Percentiles rank a stretch among this genome's conserved stretches.
Evolutionary conservation across 108 stramenopile species (phyloP).

Genomic region (Cyclostephanos invisitatus): DNA sequence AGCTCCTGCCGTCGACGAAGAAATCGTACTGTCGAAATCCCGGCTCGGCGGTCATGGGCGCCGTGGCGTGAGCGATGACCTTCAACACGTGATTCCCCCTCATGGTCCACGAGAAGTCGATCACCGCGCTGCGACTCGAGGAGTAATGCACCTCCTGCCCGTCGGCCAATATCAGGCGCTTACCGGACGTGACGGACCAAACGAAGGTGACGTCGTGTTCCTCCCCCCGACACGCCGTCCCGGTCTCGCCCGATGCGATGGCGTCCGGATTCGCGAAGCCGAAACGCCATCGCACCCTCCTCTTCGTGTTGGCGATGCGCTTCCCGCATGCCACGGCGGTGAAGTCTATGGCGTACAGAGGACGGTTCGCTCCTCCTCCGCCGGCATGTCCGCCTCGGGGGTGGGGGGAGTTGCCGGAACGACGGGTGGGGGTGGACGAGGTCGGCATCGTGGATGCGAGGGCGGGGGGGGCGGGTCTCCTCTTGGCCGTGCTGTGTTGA

Average conservation of each 20-base stretch:
- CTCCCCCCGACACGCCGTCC: constrained; percentile 87
- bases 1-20: constrained; percentile 86
- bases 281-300: constrained; percentile 90
- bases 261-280: constrained; percentile 87
- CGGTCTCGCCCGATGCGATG: constrained; percentile 79
- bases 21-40: constrained; percentile 92
- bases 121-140: constrained; percentile 59
- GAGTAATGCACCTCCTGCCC: constrained; percentile 84
- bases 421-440: constrained; percentile 13
- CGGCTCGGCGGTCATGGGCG: constrained; percentile 74
- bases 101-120: constrained; percentile 89
- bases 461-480: too few relatives aligned
- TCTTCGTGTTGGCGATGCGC: constrained; percentile 85
- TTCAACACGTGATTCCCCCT: constrained; percentile 88
- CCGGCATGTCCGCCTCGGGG: constrained; percentile 4
- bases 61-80: constrained; percentile 81
- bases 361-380: constrained; percentile 17
- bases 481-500: too few relatives aligned
- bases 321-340: constrained; percentile 85
- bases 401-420: constrained; percentile 25
- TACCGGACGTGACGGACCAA: constrained; percentile 86
- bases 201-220: constrained; percentile 90
- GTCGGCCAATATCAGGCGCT: constrained; percentile 75
- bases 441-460: constrained; percentile 9
- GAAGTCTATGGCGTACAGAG: constrained; percentile 89